Evolutionary conservation across 768 basidiomycete genomes (phyloP).

Genomic region (Tricholoma bakamatsutake): DNA sequence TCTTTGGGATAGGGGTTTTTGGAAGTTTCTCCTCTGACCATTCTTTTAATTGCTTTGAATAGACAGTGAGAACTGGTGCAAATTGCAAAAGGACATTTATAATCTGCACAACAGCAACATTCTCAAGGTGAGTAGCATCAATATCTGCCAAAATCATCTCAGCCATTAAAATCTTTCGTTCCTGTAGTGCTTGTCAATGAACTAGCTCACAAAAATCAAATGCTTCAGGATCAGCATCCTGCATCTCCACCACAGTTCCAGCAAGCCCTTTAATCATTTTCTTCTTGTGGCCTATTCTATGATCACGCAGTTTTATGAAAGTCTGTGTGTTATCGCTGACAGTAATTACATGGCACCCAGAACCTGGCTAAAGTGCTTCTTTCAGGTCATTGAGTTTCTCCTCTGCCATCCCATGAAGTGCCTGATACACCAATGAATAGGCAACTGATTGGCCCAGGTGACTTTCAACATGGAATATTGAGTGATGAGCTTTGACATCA

Average conservation of each 20-base stretch:
- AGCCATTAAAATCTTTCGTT: conserved; percentile 6
- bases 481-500: conserved; percentile 10
- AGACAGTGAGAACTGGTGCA: conserved; percentile 10
- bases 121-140: conserved; percentile 11
- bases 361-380: not conserved
- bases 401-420: conserved; percentile 10
- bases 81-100: conserved; percentile 7
- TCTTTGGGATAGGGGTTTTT: conserved; percentile 9
- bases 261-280: conserved; percentile 16
- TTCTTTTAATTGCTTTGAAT: conserved; percentile 1
- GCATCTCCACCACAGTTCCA: conserved; percentile 14
- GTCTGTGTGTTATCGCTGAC: conserved; percentile 18
- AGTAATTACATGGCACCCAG: not conserved
- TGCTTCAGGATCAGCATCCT: conserved; percentile 13
- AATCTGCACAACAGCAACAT: conserved; percentile 10
- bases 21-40: conserved; percentile 3
- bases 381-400: conserved; percentile 7
- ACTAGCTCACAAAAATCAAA: too few species aligned
- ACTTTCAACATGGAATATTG: conserved; percentile 14
- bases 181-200: conserved; percentile 11
- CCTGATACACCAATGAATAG: conserved; percentile 9
- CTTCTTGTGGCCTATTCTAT: conserved; percentile 12
- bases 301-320: conserved; percentile 9
- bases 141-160: conserved; percentile 13
- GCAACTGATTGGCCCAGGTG: conserved; percentile 13